Percentiles rank a stretch among this genome's conserved stretches.
Conservation (phyloP, 2,329 filamentous ascomycete species). For the Fusarium nisikadoi region DNA sequence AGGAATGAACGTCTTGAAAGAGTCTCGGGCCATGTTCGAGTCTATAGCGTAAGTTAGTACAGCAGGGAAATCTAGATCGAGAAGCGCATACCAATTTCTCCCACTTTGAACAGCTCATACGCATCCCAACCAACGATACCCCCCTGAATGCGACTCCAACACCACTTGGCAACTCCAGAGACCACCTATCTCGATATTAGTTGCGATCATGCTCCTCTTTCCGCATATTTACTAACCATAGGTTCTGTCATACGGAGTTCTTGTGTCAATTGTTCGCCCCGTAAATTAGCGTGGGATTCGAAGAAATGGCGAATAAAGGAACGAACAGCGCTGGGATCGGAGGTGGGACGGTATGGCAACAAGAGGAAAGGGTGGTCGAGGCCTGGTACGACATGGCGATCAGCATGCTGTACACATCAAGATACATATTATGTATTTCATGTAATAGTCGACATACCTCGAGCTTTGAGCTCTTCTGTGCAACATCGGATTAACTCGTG, state of each 20-base stretch:
- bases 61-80: neutral
- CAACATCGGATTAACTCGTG: conserved; percentile 86
- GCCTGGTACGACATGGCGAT: conserved; percentile 60
- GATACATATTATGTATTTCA: neutral
- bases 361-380: conserved; percentile 93
- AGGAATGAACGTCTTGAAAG: conserved; percentile 96
- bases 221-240: conserved; percentile 71
- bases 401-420: conserved; percentile 26
- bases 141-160: conserved; percentile 90
- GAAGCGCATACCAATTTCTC: conserved; percentile 77
- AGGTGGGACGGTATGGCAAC: conserved; percentile 91
- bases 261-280: conserved; percentile 78
- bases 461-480: conserved; percentile 90
- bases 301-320: conserved; percentile 96
- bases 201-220: neutral
- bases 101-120: conserved; percentile 94
- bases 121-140: conserved; percentile 97
- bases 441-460: conserved; percentile 71
- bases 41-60: conserved; percentile 64
- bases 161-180: conserved; percentile 96
- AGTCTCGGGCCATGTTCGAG: conserved; percentile 89
- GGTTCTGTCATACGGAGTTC: conserved; percentile 94
- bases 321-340: conserved; percentile 89
- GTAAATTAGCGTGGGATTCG: conserved; percentile 71
- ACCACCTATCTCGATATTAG: conserved; percentile 72